Conservation (phyloP, 768 basidiomycete genomes). For the Boletus fagicola region DNA sequence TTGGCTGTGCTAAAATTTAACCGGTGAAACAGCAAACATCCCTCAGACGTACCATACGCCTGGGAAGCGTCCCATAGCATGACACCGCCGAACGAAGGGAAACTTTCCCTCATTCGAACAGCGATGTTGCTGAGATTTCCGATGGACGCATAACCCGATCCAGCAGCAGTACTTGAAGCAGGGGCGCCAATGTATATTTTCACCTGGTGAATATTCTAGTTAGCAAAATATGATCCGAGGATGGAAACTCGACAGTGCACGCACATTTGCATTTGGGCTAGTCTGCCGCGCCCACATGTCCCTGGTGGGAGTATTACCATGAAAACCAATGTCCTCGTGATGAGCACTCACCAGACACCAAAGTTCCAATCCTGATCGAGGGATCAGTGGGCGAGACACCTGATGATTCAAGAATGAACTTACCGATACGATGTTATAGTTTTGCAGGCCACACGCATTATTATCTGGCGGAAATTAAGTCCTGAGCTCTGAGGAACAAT, state of each 20-base stretch:
- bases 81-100: slow-evolving; percentile 44
- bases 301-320: slow-evolving; percentile 32
- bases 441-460: slow-evolving; percentile 42
- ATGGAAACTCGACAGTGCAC: slow-evolving; percentile 2
- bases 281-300: slow-evolving; percentile 44
- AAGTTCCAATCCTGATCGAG: slow-evolving; percentile 46
- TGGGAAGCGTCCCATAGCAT: slow-evolving; percentile 48
- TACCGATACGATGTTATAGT: slow-evolving; percentile 55
- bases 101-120: slow-evolving; percentile 35
- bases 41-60: slow-evolving; percentile 30
- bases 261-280: slow-evolving; percentile 41
- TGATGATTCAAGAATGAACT: slow-evolving; percentile 20
- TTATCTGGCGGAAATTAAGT: slow-evolving; percentile 34
- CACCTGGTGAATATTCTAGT: slow-evolving; percentile 18
- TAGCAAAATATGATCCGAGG: neutral
- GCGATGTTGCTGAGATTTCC: slow-evolving; percentile 34
- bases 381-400: neutral
- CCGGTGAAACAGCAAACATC: neutral
- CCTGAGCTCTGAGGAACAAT: neutral
- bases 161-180: slow-evolving; percentile 42
- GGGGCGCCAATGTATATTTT: slow-evolving; percentile 46
- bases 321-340: neutral
- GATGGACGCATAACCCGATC: slow-evolving; percentile 38
- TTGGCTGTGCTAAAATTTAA: slow-evolving; percentile 42
- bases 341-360: slow-evolving; percentile 30